Conservation (phyloP, 2,329 filamentous ascomycete species). For the Neopestalotiopsis rosae region DNA sequence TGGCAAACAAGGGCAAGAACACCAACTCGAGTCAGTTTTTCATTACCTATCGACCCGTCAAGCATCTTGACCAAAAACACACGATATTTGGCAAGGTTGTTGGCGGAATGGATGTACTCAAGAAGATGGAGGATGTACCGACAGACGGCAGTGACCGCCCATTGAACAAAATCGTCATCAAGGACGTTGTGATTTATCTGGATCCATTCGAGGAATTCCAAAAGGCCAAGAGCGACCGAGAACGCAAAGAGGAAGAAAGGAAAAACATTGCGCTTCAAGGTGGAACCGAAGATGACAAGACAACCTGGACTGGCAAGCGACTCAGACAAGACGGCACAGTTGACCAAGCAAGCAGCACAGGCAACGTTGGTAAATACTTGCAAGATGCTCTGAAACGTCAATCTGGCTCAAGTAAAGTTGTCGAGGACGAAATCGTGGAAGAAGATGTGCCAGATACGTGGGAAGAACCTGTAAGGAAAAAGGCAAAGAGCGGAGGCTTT, state of each 20-base stretch:
- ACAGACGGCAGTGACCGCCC: constrained; percentile 80
- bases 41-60: constrained; percentile 83
- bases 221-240: constrained; percentile 71
- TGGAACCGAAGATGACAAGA: constrained; percentile 83
- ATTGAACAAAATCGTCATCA: constrained; percentile 77
- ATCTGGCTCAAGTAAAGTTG: constrained; percentile 27
- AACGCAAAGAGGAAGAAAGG: constrained; percentile 60
- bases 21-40: constrained; percentile 97
- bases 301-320: constrained; percentile 96
- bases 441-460: constrained; percentile 67
- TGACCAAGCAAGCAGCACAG: constrained; percentile 46
- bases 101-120: constrained; percentile 74
- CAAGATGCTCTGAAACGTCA: constrained; percentile 57
- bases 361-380: constrained; percentile 80
- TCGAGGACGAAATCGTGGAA: constrained; percentile 65
- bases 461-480: constrained; percentile 80
- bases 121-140: constrained; percentile 77
- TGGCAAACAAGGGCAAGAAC: constrained; percentile 99
- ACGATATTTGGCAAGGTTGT: constrained; percentile 94
- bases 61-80: constrained; percentile 92
- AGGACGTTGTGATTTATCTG: constrained; percentile 83
- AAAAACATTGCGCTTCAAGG: constrained; percentile 68
- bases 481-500: constrained; percentile 79
- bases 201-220: constrained; percentile 96
- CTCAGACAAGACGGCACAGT: constrained; percentile 72